Evolutionary conservation across 768 basidiomycete species (phyloP), one percentile per base, ranked within the genome.

Genomic region (Trametes sanguinea): DNA sequence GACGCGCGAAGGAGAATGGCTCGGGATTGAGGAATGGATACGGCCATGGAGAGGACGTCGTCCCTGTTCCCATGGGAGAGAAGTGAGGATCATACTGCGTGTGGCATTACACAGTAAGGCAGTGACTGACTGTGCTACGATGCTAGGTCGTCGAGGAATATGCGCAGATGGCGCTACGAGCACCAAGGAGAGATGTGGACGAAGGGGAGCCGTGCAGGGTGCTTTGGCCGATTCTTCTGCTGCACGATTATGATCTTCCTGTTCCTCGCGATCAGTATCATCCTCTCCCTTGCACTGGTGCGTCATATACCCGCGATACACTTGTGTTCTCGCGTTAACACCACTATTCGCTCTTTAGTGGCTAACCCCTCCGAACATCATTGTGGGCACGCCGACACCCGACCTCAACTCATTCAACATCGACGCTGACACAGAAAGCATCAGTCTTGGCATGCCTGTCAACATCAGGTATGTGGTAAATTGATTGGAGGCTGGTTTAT

Each of bases 361-460:
- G 88, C 80, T 89, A 52, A 82, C 85, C 33, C 92, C 92, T 27
- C 92, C 92, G 1, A 80, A 85, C 62, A 76, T 94, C 51, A 69
- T 71, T 29, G 77, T 94, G 60, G 86, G 87, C 13, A 67, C 72
- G 33, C 81, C 51, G 16, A 48, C 70, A 10, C 58, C 60, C 46
- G n/a, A 66, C 47, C 54, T 81, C 74, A 72, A 83, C 48, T 75
- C 82, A 64, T 61, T 70, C 10, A 51, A 68, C 27, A 70, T 71
- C 51, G 74, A 83, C 58, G 81, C 50, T 4, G 48, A 40, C 39
- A 59, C 50, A 4, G 50, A 51, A 33, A 67, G 83, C 3, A 68
- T 92, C 50, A 76, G 74, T 9, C 74, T 90, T 44, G 84, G 86
- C 63, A 77, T 92, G 46, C 82, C 80, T 37, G 77, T 90, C n/a